Conservation (phyloP, 257 asterid genomes). For the Forsythia suspensa region DNA sequence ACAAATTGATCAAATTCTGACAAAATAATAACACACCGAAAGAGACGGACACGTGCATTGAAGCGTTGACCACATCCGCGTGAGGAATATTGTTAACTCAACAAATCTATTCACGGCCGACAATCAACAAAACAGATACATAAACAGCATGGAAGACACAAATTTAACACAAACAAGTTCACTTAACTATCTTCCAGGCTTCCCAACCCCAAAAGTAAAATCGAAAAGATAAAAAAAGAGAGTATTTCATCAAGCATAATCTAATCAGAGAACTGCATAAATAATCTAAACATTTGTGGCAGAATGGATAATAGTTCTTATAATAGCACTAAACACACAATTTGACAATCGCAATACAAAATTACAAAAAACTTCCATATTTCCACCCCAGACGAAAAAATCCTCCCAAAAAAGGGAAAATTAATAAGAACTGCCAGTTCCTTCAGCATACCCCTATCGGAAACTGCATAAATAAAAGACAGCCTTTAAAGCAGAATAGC, state of each 20-base stretch:
- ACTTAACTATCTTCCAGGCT: neutral
- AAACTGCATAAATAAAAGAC: slow-evolving; percentile 6
- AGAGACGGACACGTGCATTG: neutral
- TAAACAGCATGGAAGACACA: slow-evolving; percentile 1
- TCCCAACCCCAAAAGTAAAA: neutral
- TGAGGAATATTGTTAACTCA: too few species aligned
- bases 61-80: neutral
- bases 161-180: neutral
- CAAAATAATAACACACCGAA: neutral
- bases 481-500: slow-evolving; percentile 2
- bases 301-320: neutral
- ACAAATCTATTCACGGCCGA: too few species aligned
- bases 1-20: neutral
- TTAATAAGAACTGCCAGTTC: neutral
- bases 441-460: neutral
- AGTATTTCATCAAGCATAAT: neutral
- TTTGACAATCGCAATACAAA: neutral
- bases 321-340: neutral
- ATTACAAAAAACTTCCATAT: too few species aligned
- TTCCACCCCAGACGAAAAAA: neutral
- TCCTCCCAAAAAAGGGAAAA: neutral
- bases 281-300: neutral
- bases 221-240: neutral
- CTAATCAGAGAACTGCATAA: neutral
- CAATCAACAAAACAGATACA: neutral